These are phyloP conservation scores for Echinosophora koreensis DNA, from an alignment of 306 rosid species.

Conservation along the genomic window DNA sequence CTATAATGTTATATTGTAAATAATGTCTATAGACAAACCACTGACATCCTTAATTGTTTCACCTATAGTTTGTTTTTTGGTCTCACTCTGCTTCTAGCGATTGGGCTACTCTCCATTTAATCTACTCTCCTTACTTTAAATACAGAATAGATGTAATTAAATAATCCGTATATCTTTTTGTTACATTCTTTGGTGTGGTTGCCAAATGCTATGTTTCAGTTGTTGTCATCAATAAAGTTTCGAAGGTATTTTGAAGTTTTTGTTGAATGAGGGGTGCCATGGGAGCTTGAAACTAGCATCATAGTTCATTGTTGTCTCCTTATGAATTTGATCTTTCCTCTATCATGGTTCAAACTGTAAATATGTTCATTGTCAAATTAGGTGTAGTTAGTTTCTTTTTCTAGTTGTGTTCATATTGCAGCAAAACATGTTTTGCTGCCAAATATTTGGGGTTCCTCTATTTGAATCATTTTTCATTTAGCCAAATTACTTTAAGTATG, in stretches of 20 bases:
- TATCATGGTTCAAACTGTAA: background rate
- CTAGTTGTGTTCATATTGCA: background rate
- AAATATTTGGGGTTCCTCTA: conserved; percentile 12
- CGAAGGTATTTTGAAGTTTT: conserved; percentile 1
- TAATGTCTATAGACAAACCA: no score
- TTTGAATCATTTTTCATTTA: background rate
- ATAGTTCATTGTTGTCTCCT: conserved; percentile 23
- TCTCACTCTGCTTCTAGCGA: no score
- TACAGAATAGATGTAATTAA: background rate
- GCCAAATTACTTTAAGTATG: conserved; percentile 9
- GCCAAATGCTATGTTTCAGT: conserved; percentile 8
- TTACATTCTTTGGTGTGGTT: conserved; percentile 8
- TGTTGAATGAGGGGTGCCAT: background rate
- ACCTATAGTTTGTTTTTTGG: no score
- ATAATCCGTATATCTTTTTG: conserved; percentile 1
- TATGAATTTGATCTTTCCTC: conserved; percentile 13
- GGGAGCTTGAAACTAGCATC: conserved; percentile 14
- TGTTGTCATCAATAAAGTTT: conserved; percentile 1
- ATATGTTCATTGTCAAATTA: background rate
- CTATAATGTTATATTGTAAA: no score
- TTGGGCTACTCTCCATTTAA: no score
- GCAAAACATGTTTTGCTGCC: conserved; percentile 8
- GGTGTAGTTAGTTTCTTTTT: conserved; percentile 13
- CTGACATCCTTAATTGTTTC: no score
- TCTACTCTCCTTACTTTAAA: background rate